Evolutionary conservation across 108 stramenopile genomes (phyloP).

Genomic region (Nitzschia sp.): DNA sequence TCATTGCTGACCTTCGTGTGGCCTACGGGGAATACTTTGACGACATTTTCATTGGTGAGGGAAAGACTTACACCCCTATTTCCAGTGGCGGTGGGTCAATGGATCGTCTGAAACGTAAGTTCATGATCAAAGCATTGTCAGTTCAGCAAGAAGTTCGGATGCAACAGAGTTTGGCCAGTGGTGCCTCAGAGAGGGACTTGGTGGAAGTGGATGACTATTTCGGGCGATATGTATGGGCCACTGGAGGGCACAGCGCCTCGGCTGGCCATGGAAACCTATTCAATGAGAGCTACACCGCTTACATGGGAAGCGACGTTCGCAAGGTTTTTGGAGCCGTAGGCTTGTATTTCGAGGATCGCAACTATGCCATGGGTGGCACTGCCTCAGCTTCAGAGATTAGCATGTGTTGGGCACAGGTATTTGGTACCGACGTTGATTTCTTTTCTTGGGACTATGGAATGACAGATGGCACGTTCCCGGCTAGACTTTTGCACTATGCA

Average conservation of each 20-base stretch:
- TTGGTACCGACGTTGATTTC: conserved; percentile 68
- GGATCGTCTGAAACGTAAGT: conserved; percentile 31
- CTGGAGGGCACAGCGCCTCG: conserved; percentile 75
- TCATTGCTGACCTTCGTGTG: conserved; percentile 15
- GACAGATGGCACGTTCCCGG: conserved; percentile 31
- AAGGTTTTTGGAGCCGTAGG: conserved; percentile 54
- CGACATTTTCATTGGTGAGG: conserved; percentile 25
- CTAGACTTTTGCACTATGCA: conserved; percentile 28
- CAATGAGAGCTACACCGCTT: conserved; percentile 67
- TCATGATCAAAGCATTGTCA: conserved; percentile 42
- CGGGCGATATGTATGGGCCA: conserved; percentile 50
- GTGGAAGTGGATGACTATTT: conserved; percentile 1
- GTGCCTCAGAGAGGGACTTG: conserved; percentile 3
- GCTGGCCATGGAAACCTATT: conserved; percentile 81
- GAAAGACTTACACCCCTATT: conserved; percentile 2
- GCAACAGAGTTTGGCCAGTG: no score
- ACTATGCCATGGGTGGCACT: conserved; percentile 76
- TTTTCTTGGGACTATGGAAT: conserved; percentile 67
- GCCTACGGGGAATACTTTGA: conserved; percentile 46
- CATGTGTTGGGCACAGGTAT: conserved; percentile 62
- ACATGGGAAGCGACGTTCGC: conserved; percentile 48
- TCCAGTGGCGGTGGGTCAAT: conserved; percentile 16
- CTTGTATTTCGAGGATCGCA: conserved; percentile 60
- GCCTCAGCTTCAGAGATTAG: conserved; percentile 49
- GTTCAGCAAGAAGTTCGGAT: conserved; percentile 10